These are phyloP conservation scores for Eimeria tenella DNA, from an alignment of 169 alveolate genomes.

Conservation along the genomic window DNA sequence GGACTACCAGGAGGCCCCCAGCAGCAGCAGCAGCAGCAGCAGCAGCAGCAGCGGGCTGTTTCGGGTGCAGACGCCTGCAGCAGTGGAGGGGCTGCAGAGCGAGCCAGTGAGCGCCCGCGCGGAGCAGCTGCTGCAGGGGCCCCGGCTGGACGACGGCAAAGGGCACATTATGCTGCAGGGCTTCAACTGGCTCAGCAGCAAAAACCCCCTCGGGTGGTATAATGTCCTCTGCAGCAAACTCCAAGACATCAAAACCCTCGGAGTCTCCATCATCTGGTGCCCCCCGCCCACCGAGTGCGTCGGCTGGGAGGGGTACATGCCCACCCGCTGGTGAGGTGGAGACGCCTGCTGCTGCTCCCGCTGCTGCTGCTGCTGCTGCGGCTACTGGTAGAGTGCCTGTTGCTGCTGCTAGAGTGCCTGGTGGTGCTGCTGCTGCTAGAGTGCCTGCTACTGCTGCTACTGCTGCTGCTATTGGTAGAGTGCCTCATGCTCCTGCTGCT, in stretches of 20 bases:
- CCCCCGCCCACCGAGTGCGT: constrained; percentile 73
- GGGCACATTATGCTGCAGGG: constrained; percentile 57
- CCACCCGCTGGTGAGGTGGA: constrained; percentile 45
- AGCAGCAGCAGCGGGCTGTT: neutral
- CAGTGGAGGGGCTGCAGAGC: constrained; percentile 53
- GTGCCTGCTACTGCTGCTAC: neutral
- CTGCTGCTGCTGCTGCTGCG: constrained; percentile 12
- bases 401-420: neutral
- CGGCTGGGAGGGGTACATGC: constrained; percentile 69
- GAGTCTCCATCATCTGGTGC: constrained; percentile 54
- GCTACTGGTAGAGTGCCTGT: neutral
- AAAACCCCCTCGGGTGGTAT: constrained; percentile 40
- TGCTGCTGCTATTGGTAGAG: too few species aligned
- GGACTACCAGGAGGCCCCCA: neutral
- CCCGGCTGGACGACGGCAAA: constrained; percentile 57
- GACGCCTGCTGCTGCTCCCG: constrained; percentile 25
- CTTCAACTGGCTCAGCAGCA: constrained; percentile 47
- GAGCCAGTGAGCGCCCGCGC: constrained; percentile 25
- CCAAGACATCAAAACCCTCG: constrained; percentile 40
- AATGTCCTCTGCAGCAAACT: constrained; percentile 23
- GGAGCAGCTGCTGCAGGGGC: constrained; percentile 11
- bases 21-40: neutral
- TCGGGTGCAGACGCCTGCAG: neutral
- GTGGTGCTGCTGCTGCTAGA: neutral
- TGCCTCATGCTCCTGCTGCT: too few species aligned